Percentiles rank a stretch among this genome's conserved stretches.
Conservation (phyloP, 768 basidiomycete species). For the Phallus indusiatus region DNA sequence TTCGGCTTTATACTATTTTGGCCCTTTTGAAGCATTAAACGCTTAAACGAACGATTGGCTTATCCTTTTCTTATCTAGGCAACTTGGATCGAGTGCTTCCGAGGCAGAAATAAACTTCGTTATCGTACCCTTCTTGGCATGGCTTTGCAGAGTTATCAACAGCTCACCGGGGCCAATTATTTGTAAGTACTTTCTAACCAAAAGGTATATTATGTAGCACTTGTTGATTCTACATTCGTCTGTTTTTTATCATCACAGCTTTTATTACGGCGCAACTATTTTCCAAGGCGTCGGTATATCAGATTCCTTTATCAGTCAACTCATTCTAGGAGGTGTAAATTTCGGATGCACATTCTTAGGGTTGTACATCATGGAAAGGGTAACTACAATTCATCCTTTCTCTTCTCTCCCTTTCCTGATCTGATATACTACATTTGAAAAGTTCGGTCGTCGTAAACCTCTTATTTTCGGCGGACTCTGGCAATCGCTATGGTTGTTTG, state of each 20-base stretch:
- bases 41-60: too few species aligned
- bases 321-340: slow-evolving; percentile 68
- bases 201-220: too few species aligned
- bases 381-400: slow-evolving; percentile 13
- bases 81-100: slow-evolving; percentile 67
- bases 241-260: slow-evolving; percentile 18
- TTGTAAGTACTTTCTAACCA: slow-evolving; percentile 23
- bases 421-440: too few species aligned
- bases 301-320: slow-evolving; percentile 63
- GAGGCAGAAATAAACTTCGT: slow-evolving; percentile 40
- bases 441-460: slow-evolving; percentile 57
- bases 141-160: slow-evolving; percentile 60
- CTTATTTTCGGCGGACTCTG: slow-evolving; percentile 62
- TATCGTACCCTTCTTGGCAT: slow-evolving; percentile 60
- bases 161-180: slow-evolving; percentile 63
- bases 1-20: not conserved
- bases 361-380: slow-evolving; percentile 62
- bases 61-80: slow-evolving; percentile 16
- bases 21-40: not conserved
- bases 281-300: slow-evolving; percentile 57
- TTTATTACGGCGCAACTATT: slow-evolving; percentile 55
- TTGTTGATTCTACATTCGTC: too few species aligned
- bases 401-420: not conserved
- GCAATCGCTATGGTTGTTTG: slow-evolving; percentile 63
- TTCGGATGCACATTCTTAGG: slow-evolving; percentile 66